phyloP scores from a whole-genome alignment of 257 asterid species.

The Gynochthodes officinalis region DNA sequence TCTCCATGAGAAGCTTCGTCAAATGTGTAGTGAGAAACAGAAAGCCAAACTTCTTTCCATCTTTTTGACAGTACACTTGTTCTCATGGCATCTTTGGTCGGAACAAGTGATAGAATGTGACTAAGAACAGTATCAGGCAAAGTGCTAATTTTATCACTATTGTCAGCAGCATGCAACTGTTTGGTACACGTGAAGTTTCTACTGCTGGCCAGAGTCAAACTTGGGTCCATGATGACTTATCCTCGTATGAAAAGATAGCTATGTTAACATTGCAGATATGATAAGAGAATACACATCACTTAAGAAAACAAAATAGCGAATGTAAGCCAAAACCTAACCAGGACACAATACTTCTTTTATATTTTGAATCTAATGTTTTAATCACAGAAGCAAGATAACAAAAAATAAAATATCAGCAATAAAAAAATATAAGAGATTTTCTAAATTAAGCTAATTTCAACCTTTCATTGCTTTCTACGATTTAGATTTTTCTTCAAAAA shows the following conservation, averaged over 20 bases:
- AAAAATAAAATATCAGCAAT: neutral
- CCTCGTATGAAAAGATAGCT: neutral
- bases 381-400: too few species aligned
- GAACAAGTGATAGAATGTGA: neutral
- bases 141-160: neutral
- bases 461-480: neutral
- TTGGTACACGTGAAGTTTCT: neutral
- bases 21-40: neutral
- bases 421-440: too few species aligned
- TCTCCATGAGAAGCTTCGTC: neutral
- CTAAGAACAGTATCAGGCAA: conserved; percentile 6
- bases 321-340: neutral
- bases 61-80: conserved; percentile 1
- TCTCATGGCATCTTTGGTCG: neutral
- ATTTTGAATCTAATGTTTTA: neutral
- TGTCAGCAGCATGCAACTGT: neutral
- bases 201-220: neutral
- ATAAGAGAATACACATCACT: neutral
- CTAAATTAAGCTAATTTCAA: too few species aligned
- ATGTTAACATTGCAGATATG: neutral
- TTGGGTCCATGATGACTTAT: neutral
- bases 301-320: neutral
- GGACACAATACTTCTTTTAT: neutral
- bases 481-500: neutral
- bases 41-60: conserved; percentile 3